Conservation (phyloP, 2,329 filamentous ascomycete species). For the Fusarium sp. region DNA sequence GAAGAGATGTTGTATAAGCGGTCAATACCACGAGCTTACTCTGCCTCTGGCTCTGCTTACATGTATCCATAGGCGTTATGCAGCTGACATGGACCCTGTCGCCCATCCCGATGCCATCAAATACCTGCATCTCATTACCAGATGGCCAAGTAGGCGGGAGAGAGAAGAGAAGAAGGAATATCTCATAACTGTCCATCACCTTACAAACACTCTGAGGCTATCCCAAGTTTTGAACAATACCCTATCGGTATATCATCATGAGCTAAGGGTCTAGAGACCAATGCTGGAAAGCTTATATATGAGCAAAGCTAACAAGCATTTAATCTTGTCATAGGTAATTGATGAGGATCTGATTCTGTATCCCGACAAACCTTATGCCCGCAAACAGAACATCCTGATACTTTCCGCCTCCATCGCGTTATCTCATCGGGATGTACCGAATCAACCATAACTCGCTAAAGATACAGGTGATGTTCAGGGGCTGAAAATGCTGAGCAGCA, state of each 20-base stretch:
- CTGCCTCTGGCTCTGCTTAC: slow-evolving; percentile 6
- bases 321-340: too few relatives aligned
- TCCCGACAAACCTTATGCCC: background rate
- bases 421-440: background rate
- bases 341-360: background rate
- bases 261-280: background rate
- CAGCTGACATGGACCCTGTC: slow-evolving; percentile 7
- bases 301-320: background rate
- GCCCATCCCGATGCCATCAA: slow-evolving; percentile 4
- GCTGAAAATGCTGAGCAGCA: slow-evolving; percentile 1
- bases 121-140: background rate
- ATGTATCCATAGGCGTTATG: background rate
- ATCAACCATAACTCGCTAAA: background rate
- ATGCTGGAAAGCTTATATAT: background rate
- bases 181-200: too few relatives aligned
- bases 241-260: background rate
- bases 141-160: background rate
- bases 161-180: background rate
- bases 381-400: background rate
- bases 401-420: background rate
- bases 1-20: background rate
- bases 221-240: background rate
- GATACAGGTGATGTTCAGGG: slow-evolving; percentile 2
- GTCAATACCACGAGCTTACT: slow-evolving; percentile 9
- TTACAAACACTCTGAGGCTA: background rate